Evolutionary conservation across 2,329 filamentous ascomycete genomes (phyloP), one percentile per base, ranked within the genome.

Genomic region (Conoideocrella luteorostrata): DNA sequence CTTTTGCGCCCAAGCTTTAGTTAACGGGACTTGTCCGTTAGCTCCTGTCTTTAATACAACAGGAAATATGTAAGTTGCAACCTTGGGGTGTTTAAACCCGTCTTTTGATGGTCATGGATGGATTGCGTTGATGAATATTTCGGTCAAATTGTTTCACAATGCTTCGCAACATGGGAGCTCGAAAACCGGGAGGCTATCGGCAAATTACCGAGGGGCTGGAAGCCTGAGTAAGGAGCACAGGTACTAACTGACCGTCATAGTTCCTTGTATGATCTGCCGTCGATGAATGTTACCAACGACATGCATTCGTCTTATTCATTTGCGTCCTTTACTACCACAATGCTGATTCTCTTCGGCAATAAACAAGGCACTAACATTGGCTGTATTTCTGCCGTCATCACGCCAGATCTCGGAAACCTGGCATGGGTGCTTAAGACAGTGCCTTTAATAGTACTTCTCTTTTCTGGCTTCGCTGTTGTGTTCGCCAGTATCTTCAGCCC

Each of bases 401-500:
- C 91, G 0, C 93, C 93, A 0, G 84, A 86, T 53, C 71, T 98
- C 4, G 89, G 90, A 5, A 60, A 65, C 9, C 67, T 95, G 28
- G 74, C 77, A n/a, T 78, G 77, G 63, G 71, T 87, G 34, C 63
- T 95, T 38, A 79, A 75, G 43, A 93, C 86, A 59, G 64, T 95
- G 4, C 91, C 93, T 1, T 74, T 91, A 20, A 71, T 84, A 3
- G 78, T 96, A 20, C 72, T 98, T 24, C 68, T 91, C 3, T 72
- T 91, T 32, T 87, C 94, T 36, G 93, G 82, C 2, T 64, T 89
- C 46, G 88, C 90, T 12, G 95, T 91, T 6, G 71, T 90, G 28
- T 81, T 88, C 52, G 89, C 93, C 3, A 86, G 82, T 39, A 87
- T 94, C 29, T 91, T 82, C 60, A 96, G 90, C 58, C 93, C 93